Evolutionary conservation across 2,329 filamentous ascomycete species (phyloP), one percentile per base, ranked within the genome.

Genomic region (Periconia macrospinosa): DNA sequence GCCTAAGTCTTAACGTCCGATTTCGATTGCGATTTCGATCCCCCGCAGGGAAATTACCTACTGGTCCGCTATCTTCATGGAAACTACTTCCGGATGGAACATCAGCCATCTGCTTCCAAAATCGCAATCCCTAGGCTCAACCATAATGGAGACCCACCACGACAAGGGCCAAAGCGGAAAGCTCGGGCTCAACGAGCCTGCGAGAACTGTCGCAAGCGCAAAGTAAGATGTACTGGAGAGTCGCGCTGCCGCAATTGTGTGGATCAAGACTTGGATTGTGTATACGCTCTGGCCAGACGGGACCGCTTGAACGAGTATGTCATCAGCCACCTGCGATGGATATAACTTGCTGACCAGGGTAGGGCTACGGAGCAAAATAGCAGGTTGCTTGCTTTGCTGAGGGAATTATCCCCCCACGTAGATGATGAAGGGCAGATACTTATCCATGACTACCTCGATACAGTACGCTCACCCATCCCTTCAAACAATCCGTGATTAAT

Each of bases 141-240:
- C 15, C 6, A 3, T n/a, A 37, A 37, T 3, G 33, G 11, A 13
- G 33, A 37, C 6, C 33, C 33, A 37, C 11, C 33, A 13, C 33
- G 15, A 37, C 33, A 13, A 14, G 33, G 5, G 33, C 33, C 33
- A 37, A 37, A 37, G 23, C 23, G 23, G 33, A 37, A 37, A 37
- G 33, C 33, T 37, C 33, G 33, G 5, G 15, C 33, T 14, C 33
- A 6, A n/a, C 33, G 33, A 37, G 33, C 33, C 5, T 37, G 33
- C 33, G 33, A 37, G 15, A 37, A 37, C 15, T 72, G 69, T 54
- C 68, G 69, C 18, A 57, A 53, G 30, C 58, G 66, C 42, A 73
- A 63, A 62, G 57, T 71, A 41, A 72, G 69, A 49, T 75, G 72
- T 50, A 70, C 66, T 50, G 73, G 72, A 3, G 52, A 65, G 27